phyloP scores from a whole-genome alignment of 768 basidiomycete species.

The Polyporus arcularius region DNA sequence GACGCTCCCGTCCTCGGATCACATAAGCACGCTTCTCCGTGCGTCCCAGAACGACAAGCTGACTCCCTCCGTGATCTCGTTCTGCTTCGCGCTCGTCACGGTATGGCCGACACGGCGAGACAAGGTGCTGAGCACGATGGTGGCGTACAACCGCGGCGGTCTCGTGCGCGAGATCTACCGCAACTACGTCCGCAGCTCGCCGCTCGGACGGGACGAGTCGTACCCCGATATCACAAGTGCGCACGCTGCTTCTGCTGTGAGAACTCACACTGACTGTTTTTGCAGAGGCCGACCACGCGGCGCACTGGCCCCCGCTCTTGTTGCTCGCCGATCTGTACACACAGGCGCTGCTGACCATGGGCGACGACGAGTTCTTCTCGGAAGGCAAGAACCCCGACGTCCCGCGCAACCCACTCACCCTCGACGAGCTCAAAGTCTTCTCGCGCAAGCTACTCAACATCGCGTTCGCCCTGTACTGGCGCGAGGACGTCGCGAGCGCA shows the following conservation, averaged over 20 bases:
- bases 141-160: constrained; percentile 54
- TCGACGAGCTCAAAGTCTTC: constrained; percentile 80
- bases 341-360: constrained; percentile 85
- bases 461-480: constrained; percentile 78
- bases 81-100: constrained; percentile 57
- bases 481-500: constrained; percentile 48
- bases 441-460: constrained; percentile 82
- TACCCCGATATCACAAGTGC: constrained; percentile 40
- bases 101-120: constrained; percentile 65
- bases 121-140: constrained; percentile 54
- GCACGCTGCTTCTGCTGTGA: constrained; percentile 14
- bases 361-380: constrained; percentile 96
- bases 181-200: constrained; percentile 57
- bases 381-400: constrained; percentile 30
- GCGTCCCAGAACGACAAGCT: constrained; percentile 41
- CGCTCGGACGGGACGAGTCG: constrained; percentile 61
- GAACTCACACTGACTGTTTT: neutral
- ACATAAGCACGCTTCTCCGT: constrained; percentile 57
- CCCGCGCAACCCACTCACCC: constrained; percentile 70
- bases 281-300: constrained; percentile 45
- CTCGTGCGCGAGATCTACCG: constrained; percentile 78
- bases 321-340: constrained; percentile 82
- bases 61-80: constrained; percentile 51
- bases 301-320: constrained; percentile 69
- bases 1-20: constrained; percentile 52